These are phyloP conservation scores for Aspergillus tubingensis DNA, from an alignment of 2,329 filamentous ascomycete species.

Conservation along the genomic window DNA sequence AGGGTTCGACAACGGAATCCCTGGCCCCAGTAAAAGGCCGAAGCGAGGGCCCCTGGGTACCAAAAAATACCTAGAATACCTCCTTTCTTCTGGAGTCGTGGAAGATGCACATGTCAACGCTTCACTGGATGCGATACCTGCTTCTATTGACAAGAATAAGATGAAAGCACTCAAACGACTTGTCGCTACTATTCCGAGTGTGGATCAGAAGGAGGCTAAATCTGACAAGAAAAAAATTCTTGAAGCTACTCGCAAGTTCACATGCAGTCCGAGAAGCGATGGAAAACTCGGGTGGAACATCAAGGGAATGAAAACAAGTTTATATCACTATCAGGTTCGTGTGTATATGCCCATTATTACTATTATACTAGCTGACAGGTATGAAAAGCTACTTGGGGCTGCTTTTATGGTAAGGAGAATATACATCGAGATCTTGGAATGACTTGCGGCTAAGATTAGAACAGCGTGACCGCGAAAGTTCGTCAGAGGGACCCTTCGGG, in stretches of 20 bases:
- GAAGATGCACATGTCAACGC: constrained; percentile 31
- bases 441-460: constrained; percentile 14
- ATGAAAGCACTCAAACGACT: constrained; percentile 36
- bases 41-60: constrained; percentile 2
- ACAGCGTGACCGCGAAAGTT: constrained; percentile 35
- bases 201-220: constrained; percentile 24
- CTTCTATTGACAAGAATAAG: constrained; percentile 26
- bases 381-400: constrained; percentile 32
- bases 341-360: neutral
- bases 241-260: constrained; percentile 34
- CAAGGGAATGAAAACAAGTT: constrained; percentile 33
- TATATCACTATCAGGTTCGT: constrained; percentile 40
- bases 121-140: constrained; percentile 24
- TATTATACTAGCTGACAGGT: neutral
- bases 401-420: constrained; percentile 35
- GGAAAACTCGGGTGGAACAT: constrained; percentile 36
- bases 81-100: constrained; percentile 26
- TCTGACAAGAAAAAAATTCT: constrained; percentile 29
- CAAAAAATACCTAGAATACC: constrained; percentile 22
- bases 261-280: constrained; percentile 26
- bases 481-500: constrained; percentile 29
- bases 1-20: neutral
- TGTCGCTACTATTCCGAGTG: constrained; percentile 32
- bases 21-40: neutral
- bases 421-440: neutral